Percentiles rank a stretch among this genome's conserved stretches.
Conservation (phyloP, 768 basidiomycete species). For the Rhizopogon roseolus region DNA sequence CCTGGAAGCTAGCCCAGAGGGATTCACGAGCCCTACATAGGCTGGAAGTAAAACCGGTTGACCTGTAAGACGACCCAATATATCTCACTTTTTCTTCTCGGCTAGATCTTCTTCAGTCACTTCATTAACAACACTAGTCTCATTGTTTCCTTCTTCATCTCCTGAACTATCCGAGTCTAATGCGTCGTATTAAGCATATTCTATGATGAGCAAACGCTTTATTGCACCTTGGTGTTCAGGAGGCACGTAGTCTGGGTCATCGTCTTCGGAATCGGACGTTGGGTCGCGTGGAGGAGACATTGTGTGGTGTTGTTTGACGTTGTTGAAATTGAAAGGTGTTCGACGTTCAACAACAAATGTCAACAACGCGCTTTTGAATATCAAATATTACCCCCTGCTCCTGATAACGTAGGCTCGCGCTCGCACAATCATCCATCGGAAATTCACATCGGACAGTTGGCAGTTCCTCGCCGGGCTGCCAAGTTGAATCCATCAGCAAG, state of each 20-base stretch:
- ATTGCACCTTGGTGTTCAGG: conserved; percentile 35
- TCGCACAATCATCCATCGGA: too few relatives aligned
- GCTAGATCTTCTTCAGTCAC: conserved; percentile 29
- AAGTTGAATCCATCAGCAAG: too few relatives aligned
- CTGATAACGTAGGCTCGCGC: too few relatives aligned
- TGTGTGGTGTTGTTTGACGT: conserved; percentile 20
- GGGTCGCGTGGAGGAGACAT: conserved; percentile 11
- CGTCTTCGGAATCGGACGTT: conserved; percentile 61
- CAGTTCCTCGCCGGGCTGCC: too few relatives aligned
- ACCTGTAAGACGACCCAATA: neutral
- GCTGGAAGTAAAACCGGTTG: neutral
- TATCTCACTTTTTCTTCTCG: conserved; percentile 41
- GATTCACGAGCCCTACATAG: conserved; percentile 49
- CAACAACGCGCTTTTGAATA: too few relatives aligned
- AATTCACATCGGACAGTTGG: too few relatives aligned
- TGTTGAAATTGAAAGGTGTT: conserved; percentile 21
- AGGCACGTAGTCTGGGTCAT: conserved; percentile 62
- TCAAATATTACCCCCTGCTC: too few relatives aligned
- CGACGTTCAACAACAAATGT: neutral
- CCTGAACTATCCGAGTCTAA: conserved; percentile 36
- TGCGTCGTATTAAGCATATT: conserved; percentile 3
- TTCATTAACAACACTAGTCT: conserved; percentile 21
- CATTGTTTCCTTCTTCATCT: conserved; percentile 32
- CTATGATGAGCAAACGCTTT: neutral
- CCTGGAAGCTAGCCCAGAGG: conserved; percentile 68